Evolutionary conservation across 1,284 basidiomycete species (phyloP).

Genomic region (Grifola frondosa): DNA sequence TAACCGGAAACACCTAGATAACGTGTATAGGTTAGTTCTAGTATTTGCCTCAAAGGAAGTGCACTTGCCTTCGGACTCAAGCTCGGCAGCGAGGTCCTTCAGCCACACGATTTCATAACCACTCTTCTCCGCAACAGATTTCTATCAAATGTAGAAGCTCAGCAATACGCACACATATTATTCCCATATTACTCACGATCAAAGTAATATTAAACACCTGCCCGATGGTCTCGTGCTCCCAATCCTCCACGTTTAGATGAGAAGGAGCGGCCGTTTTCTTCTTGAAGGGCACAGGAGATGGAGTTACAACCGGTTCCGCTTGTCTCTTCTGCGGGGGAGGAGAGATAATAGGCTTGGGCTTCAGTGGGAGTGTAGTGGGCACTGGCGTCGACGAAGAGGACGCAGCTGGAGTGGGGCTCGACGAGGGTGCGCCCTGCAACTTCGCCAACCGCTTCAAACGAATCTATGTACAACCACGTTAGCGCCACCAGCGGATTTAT

Average conservation of each 20-base stretch:
- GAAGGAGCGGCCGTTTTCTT: conserved; percentile 45
- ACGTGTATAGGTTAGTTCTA: no score
- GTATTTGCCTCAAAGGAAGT: no score
- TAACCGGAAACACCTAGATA: conserved; percentile 1
- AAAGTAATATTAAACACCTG: conserved; percentile 79
- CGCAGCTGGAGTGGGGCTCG: conserved; percentile 34
- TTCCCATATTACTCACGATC: conserved; percentile 62
- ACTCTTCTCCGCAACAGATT: conserved; percentile 65
- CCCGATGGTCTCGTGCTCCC: conserved; percentile 75
- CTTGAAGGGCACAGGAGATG: conserved; percentile 38
- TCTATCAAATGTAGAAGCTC: conserved; percentile 40
- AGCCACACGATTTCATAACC: conserved; percentile 83
- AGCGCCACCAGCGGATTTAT: not conserved
- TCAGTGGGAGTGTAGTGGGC: conserved; percentile 21
- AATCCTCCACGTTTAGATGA: conserved; percentile 58
- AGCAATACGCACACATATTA: conserved; percentile 2
- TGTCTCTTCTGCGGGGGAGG: conserved; percentile 26
- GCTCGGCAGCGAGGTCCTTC: conserved; percentile 72
- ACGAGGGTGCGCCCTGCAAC: conserved; percentile 49
- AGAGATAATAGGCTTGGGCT: conserved; percentile 17
- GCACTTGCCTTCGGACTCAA: conserved; percentile 70
- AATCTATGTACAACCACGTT: conserved; percentile 56
- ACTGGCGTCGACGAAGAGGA: conserved; percentile 34
- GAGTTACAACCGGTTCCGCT: conserved; percentile 29
- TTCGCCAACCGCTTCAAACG: conserved; percentile 85